Base-by-base conservation (phyloP, 2,329 filamentous ascomycete genomes). In the Knufia fluminis region DNA sequence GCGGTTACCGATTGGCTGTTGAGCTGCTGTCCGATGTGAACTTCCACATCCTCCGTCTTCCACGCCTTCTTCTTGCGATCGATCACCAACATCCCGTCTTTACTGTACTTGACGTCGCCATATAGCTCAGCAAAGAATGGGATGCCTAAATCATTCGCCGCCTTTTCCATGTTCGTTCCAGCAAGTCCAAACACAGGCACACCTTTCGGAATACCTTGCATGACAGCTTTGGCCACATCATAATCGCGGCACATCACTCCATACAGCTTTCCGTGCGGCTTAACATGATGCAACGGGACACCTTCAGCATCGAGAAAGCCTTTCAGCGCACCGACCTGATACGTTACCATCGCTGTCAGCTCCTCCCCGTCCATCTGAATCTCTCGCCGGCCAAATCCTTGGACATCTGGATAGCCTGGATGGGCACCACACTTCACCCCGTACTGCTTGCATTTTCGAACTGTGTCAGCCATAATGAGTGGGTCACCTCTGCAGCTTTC, bases 271-370 rank as follows among this genome's bases (percentile, higher is more conserved):
- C 78, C 78, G 49, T 83, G 79, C 2, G 79, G 77, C 60, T 81
- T 83, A 35, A 83, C 74, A 55, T 83, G 80, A 55, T 79, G 71
- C 22, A 84, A 62, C 12, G 68, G 64, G 4, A 82, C 63, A 12
- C 68, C 71, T 56, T 82, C 79, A 0, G 71, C 71, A 28, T 77
- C 72, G 2, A 83, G 66, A 53, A 83, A 78, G 1, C 66, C 79
- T 52, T 78, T 73, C 1, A 83, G 66, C 0, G 80, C 78, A 1
- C 80, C 80, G 28, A 84, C 73, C 59, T 83, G 80, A 62, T 83
- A 84, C 26, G 79, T 63, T 0, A 76, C 70, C 53, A 76, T 73
- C 6, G 77, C 76, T 1, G 75, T 76, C 52, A 78, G 66, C 56
- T 82, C 78, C 16, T 76, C 74, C 1, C 75, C 69, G 1, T 69